A percentile compares a stretch with the other conserved stretches of the same genome.
Conservation (phyloP, 306 rosid species). For the Prunus dulcis region DNA sequence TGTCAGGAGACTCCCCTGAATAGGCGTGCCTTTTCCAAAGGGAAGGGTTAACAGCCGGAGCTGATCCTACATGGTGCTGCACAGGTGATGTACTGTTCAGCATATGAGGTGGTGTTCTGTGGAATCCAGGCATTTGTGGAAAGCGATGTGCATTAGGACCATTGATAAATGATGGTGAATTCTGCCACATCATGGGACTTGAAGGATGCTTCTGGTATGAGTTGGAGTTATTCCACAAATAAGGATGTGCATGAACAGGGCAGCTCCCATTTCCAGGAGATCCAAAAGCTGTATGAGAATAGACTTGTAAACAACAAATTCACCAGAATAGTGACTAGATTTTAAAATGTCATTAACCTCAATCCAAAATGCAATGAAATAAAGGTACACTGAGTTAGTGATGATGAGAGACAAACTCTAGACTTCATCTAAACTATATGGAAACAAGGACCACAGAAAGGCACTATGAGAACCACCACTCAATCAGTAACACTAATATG, state of each 20-base stretch:
- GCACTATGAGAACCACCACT: background rate
- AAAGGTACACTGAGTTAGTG: background rate
- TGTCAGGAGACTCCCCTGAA: constrained; percentile 68
- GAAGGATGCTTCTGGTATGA: constrained; percentile 66
- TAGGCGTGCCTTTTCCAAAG: constrained; percentile 70
- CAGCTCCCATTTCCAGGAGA: constrained; percentile 53
- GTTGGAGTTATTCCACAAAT: constrained; percentile 57
- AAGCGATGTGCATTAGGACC: constrained; percentile 50
- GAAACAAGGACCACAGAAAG: background rate
- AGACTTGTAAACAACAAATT: constrained; percentile 15
- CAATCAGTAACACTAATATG: background rate
- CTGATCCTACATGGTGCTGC: constrained; percentile 75
- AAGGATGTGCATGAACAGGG: constrained; percentile 58
- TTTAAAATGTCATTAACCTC: background rate
- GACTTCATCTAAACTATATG: background rate
- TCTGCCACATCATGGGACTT: constrained; percentile 54
- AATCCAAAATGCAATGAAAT: background rate
- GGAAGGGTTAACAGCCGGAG: constrained; percentile 70
- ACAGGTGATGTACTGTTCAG: constrained; percentile 49
- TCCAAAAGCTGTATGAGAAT: constrained; percentile 36
- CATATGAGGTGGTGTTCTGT: constrained; percentile 54
- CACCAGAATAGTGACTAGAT: background rate
- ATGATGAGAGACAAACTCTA: background rate
- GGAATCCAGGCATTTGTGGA: constrained; percentile 60
- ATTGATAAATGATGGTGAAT: constrained; percentile 60